Percentiles rank a stretch among this genome's conserved stretches.
Conservation (phyloP, 352 stramenopile genomes). For the Globisporangium abappressorium region DNA sequence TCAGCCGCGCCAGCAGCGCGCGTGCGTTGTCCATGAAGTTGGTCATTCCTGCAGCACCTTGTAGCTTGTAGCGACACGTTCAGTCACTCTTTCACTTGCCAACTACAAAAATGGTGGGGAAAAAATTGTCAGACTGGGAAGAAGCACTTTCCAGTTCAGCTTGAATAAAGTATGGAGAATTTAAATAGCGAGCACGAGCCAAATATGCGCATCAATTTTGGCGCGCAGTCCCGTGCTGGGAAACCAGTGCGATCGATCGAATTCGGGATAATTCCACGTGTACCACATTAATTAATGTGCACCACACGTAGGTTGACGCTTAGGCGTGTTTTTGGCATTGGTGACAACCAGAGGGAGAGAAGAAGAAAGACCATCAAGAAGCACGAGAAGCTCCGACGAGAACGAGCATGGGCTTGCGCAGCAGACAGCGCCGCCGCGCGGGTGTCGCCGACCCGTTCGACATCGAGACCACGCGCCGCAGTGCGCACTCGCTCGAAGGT, state of each 20-base stretch:
- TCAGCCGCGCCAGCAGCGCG: slow-evolving; percentile 7
- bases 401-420: slow-evolving; percentile 43
- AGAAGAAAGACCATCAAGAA: neutral
- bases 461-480: slow-evolving; percentile 33
- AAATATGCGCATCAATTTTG: neutral
- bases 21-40: slow-evolving; percentile 10
- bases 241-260: no score
- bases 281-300: neutral
- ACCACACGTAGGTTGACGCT: neutral
- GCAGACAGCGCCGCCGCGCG: slow-evolving; percentile 38
- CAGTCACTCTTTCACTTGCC: neutral
- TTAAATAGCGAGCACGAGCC: neutral
- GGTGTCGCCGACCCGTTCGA: slow-evolving; percentile 39
- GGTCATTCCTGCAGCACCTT: neutral
- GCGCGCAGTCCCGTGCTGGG: neutral
- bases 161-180: neutral
- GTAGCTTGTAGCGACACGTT: neutral
- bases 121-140: slow-evolving; percentile 2
- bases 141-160: neutral
- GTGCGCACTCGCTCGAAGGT: slow-evolving; percentile 36
- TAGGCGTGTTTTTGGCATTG: neutral
- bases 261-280: neutral
- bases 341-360: slow-evolving; percentile 1
- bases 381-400: neutral
- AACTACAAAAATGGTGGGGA: neutral